Conservation (phyloP, 139 green algal genomes). For the Chlorella sp. region DNA sequence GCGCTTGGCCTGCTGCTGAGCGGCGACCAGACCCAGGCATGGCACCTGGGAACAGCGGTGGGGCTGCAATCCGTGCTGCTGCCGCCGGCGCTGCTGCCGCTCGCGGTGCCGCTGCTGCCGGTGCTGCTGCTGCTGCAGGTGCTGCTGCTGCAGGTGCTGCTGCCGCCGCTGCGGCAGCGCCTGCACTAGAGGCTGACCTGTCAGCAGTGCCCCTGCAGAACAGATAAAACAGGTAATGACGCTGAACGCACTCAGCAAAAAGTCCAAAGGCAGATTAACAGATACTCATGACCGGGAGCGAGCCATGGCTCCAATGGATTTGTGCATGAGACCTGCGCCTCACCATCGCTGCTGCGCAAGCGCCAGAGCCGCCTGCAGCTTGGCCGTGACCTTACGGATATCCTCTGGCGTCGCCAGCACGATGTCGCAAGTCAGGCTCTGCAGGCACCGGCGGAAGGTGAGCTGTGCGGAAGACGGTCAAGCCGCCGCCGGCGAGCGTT, state of each 20-base stretch:
- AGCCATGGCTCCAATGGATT: too few relatives aligned
- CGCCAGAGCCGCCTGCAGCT: conserved; percentile 4
- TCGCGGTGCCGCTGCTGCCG: not conserved
- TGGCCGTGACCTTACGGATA: not conserved
- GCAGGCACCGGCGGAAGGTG: too few relatives aligned
- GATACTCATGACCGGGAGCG: too few relatives aligned
- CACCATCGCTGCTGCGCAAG: too few relatives aligned
- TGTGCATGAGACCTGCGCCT: too few relatives aligned
- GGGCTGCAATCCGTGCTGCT: not conserved
- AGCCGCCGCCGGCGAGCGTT: too few relatives aligned
- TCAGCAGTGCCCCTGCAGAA: not conserved
- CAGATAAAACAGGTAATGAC: too few relatives aligned
- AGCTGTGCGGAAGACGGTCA: too few relatives aligned
- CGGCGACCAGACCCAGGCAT: not conserved
- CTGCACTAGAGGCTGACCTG: not conserved
- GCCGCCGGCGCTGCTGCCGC: not conserved
- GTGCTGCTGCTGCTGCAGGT: not conserved
- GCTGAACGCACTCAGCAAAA: too few relatives aligned
- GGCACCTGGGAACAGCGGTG: not conserved
- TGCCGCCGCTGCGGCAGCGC: not conserved
- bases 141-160: not conserved
- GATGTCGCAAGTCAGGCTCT: not conserved
- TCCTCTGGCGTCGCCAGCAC: not conserved
- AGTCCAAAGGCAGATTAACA: too few relatives aligned
- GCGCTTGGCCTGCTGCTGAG: not conserved